Evolutionary conservation across 2,329 filamentous ascomycete genomes (phyloP), one percentile per base, ranked within the genome.

Genomic region (Diaporthe sp.): DNA sequence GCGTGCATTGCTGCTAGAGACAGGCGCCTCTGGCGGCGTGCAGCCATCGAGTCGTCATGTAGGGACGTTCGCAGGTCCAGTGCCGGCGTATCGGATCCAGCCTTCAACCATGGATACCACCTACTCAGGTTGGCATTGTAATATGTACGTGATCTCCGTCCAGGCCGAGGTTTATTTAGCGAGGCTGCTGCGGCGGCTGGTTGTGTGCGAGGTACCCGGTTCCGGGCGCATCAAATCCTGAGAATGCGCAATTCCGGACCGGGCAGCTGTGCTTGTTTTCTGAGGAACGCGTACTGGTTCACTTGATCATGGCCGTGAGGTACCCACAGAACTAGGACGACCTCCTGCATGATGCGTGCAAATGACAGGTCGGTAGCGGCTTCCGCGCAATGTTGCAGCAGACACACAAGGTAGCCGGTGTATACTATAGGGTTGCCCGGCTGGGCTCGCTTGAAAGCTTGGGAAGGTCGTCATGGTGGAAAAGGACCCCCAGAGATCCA

Each of bases 261-360:
- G 52, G 40, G 28, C 55, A 58, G 64, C 25, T 40, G n/a, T n/a
- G n/a, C n/a, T n/a, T n/a, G 52, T 30, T 55, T 57, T 10, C n/a
- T 55, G 7, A 22, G n/a, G 42, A 7, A 47, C 42, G 45, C 15
- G 68, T 45, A 17, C 25, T 33, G 55, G 47, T 57, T 66, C 35
- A 19, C 35, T 61, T 25, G 33, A 22, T 40, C 7, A 17, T 35
- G n/a, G 25, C 40, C 13, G 57, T 28, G 54, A 4, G 25, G 74
- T 74, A 68, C 60, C 67, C 73, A 68, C 74, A 74, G 54, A 50
- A 55, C 67, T 35, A 15, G 67, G 25, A 28, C 22, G 33, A 50
- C 64, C 74, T 76, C 74, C 68, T 72, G 74, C 72, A 76, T 76
- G 42, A 70, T 72, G 72, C 72, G 47, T 70, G 73, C 52, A 66